phyloP scores from a whole-genome alignment of 331 rosid species.

The Malus hybrid region DNA sequence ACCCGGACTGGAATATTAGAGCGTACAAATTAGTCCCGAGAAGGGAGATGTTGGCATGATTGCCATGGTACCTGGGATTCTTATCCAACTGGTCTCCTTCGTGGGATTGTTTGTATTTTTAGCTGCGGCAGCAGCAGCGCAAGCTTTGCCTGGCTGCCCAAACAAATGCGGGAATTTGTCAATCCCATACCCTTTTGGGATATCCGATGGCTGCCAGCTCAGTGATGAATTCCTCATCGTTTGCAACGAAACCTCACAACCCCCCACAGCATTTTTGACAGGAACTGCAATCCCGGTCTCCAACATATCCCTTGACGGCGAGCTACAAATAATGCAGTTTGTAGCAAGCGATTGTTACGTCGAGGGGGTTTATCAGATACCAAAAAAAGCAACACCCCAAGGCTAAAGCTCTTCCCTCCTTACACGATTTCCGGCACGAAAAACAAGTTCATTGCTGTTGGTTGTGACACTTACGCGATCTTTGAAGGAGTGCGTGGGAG shows the following conservation, averaged over 20 bases:
- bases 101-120: not conserved
- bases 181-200: conserved; percentile 16
- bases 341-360: conserved; percentile 4
- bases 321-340: conserved; percentile 7
- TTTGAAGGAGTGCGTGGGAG: not conserved
- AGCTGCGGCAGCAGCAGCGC: not conserved
- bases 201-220: not conserved
- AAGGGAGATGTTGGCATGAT: not conserved
- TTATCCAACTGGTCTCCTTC: not conserved
- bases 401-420: not conserved
- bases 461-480: conserved; percentile 14
- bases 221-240: not conserved
- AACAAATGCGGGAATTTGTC: conserved; percentile 3
- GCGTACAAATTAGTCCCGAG: not conserved
- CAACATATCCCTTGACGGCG: conserved; percentile 8
- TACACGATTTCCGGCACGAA: conserved; percentile 13
- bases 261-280: not conserved
- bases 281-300: not conserved
- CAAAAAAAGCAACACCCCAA: not conserved
- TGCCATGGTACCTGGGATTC: not conserved
- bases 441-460: conserved; percentile 20
- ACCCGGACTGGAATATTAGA: not conserved
- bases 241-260: not conserved
- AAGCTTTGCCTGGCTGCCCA: conserved; percentile 5
- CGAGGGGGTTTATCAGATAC: not conserved